Conservation (phyloP, 202 grass and related monocot genomes). For the Zizania palustris region DNA sequence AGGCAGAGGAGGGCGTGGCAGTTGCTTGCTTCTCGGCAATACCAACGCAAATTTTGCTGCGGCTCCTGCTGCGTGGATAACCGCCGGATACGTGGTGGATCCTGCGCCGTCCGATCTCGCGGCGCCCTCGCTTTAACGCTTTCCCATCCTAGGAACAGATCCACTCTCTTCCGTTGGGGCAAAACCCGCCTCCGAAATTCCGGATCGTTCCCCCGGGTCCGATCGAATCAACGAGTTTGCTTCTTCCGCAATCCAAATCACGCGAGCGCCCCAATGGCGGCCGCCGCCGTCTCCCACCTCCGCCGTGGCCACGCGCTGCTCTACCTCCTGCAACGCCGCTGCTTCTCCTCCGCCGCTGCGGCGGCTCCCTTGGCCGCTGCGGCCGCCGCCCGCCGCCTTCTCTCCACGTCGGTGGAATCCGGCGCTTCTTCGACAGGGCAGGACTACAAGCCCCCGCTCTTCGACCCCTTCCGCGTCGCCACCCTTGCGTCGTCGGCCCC, state of each 20-base stretch:
- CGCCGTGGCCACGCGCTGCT: slow-evolving; percentile 63
- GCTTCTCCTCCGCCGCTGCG: slow-evolving; percentile 37
- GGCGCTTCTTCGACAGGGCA: slow-evolving; percentile 36
- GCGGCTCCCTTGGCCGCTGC: not conserved
- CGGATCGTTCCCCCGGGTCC: slow-evolving; percentile 18
- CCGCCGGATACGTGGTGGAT: slow-evolving; percentile 13
- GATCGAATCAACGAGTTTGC: slow-evolving; percentile 32
- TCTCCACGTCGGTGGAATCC: slow-evolving; percentile 48
- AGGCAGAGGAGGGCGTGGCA: too few relatives aligned
- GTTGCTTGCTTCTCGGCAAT: not conserved
- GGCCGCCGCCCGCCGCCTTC: slow-evolving; percentile 42
- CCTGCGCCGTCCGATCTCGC: slow-evolving; percentile 24
- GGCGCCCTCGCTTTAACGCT: slow-evolving; percentile 31
- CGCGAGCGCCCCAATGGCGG: slow-evolving; percentile 34
- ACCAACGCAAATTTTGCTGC: not conserved
- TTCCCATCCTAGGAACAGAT: slow-evolving; percentile 27
- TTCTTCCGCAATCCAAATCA: slow-evolving; percentile 43
- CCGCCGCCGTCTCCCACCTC: slow-evolving; percentile 60
- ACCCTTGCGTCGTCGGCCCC: slow-evolving; percentile 32
- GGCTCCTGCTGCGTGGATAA: not conserved
- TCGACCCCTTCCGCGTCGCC: slow-evolving; percentile 56
- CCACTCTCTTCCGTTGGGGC: not conserved
- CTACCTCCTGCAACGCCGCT: slow-evolving; percentile 45
- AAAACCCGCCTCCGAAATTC: not conserved
- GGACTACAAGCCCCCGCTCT: slow-evolving; percentile 52